Base-by-base conservation (phyloP, 2,329 filamentous ascomycete species). In the Bipolaris sorokiniana region DNA sequence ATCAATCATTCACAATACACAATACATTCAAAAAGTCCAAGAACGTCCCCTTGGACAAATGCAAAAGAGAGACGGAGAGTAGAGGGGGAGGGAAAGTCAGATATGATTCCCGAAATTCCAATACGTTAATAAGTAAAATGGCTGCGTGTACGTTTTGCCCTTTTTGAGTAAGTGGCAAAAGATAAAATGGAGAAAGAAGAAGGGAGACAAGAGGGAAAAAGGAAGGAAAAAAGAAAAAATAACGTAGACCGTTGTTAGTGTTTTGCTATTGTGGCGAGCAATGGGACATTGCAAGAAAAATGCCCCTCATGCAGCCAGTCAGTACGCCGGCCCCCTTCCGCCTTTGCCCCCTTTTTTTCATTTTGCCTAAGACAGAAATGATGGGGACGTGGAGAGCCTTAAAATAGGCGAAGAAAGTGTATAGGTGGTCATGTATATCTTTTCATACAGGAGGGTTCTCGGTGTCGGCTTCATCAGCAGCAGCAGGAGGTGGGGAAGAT, bases 391-490 rank as follows among this genome's bases (percentile, higher is more conserved):
- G 20, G 9, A 18, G 7, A 16, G n/a, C 36, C 2, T 16, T 13
- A 7, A 10, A 22, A 10, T 16, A 16, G n/a, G 23, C 23, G 16
- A 16, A 40, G 11, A 28, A 28, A 7, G 22, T n/a, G 22, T 31
- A 38, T 45, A 28, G 18, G 20, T 22, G 18, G 20, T 23, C 38
- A 11, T 34, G 36, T 36, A 44, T 28, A 23, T 22, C 16, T 44
- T 13, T 61, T 49, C 59, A 36, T 9, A 52, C 33, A 10, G 59
- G 52, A 10, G 49, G 31, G 31, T 44, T 23, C 20, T 58, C 47
- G 11, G 36, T 38, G 23, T 34, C 37, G 5, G 52, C 58, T 11
- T 48, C 22, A 23, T 20, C 23, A 26, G 20, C 5, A 41, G 20
- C 2, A 41, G 38, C 4, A 7, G 13, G 5, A n/a, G 38, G 7